Conservation (phyloP, 2,329 filamentous ascomycete genomes). For the Magnaporthiopsis incrustans region DNA sequence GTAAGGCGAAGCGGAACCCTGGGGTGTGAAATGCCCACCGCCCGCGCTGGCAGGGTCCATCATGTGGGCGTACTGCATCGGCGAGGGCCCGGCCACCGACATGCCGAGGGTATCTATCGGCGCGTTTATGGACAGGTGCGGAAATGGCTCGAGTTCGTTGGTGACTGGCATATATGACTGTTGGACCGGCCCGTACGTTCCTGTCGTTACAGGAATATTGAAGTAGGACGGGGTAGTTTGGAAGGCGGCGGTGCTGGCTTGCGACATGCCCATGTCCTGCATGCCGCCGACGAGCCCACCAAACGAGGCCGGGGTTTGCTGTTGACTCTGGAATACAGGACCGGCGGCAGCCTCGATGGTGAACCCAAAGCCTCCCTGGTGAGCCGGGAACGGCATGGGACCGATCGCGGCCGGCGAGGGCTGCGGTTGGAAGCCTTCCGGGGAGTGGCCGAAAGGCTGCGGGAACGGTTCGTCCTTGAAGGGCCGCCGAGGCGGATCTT, state of each 20-base stretch:
- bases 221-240: slow-evolving; percentile 16
- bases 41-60: slow-evolving; percentile 21
- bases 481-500: slow-evolving; percentile 40
- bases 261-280: slow-evolving; percentile 13
- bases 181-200: neutral
- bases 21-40: slow-evolving; percentile 28
- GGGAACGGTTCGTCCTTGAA: slow-evolving; percentile 23
- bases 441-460: slow-evolving; percentile 10
- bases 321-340: neutral
- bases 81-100: neutral
- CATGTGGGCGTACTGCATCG: slow-evolving; percentile 24
- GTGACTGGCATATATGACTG: neutral
- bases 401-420: neutral
- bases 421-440: slow-evolving; percentile 8
- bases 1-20: slow-evolving; percentile 35
- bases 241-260: slow-evolving; percentile 11
- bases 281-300: slow-evolving; percentile 12
- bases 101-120: neutral
- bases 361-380: slow-evolving; percentile 1
- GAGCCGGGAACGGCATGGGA: neutral
- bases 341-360: neutral
- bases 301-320: slow-evolving; percentile 8
- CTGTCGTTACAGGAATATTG: slow-evolving; percentile 22
- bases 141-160: slow-evolving; percentile 10
- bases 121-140: slow-evolving; percentile 9